Percentiles rank a stretch among this genome's conserved stretches.
phyloP scores from a whole-genome alignment of 192 early-diverging fungal genomes.

The Backusella tuberculispora region DNA sequence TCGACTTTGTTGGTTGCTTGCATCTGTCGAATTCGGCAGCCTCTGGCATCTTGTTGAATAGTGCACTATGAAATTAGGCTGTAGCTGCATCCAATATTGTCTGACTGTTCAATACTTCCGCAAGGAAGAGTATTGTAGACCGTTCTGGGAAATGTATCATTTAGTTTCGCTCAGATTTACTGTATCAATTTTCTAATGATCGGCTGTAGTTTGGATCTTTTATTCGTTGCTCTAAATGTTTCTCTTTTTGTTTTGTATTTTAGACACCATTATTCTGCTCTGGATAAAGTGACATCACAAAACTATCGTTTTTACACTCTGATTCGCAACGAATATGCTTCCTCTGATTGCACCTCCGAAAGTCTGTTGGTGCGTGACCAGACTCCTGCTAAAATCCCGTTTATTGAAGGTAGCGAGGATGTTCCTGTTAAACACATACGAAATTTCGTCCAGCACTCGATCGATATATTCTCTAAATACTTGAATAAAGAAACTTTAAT shows the following conservation, averaged over 20 bases:
- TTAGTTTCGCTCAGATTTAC: neutral
- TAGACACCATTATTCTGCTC: neutral
- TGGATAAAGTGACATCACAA: neutral
- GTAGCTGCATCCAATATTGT: neutral
- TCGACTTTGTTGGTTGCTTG: neutral
- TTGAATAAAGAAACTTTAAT: too few relatives aligned
- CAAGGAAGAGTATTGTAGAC: slow-evolving; percentile 11
- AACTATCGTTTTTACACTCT: slow-evolving; percentile 5
- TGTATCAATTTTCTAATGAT: neutral
- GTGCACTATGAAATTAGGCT: neutral
- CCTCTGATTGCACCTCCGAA: neutral
- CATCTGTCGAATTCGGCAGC: neutral
- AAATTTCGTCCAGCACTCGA: too few relatives aligned
- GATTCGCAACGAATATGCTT: neutral
- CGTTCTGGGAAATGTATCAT: slow-evolving; percentile 2
- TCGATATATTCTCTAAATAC: too few relatives aligned
- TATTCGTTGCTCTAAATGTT: slow-evolving; percentile 6
- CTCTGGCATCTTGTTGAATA: slow-evolving; percentile 3
- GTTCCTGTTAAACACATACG: too few relatives aligned
- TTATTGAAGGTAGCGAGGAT: too few relatives aligned
- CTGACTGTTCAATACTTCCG: neutral
- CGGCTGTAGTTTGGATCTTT: neutral
- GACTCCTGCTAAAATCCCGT: neutral
- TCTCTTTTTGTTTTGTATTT: neutral
- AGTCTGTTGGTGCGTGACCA: neutral